These are phyloP conservation scores for Neonothopanus nambi DNA, from an alignment of 1,284 basidiomycete species.

Conservation along the genomic window DNA sequence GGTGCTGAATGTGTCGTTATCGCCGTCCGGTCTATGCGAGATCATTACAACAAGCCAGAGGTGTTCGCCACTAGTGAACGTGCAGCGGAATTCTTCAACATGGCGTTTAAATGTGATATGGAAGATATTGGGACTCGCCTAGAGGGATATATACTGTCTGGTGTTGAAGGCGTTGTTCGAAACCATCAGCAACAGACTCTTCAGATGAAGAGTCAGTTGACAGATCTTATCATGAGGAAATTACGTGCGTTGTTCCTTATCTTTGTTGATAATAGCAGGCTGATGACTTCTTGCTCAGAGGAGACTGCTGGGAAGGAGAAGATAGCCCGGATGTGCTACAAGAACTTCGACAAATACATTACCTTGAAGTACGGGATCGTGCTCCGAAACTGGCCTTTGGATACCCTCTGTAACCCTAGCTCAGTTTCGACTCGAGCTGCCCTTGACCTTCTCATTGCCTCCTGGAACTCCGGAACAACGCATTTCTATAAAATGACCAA, in stretches of 20 bases:
- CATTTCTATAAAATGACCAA: slow-evolving; percentile 10
- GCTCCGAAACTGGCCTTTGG: slow-evolving; percentile 26
- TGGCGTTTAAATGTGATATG: background rate
- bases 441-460: slow-evolving; percentile 18
- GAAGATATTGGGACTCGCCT: slow-evolving; percentile 8
- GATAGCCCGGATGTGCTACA: slow-evolving; percentile 15
- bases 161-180: slow-evolving; percentile 12
- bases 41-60: slow-evolving; percentile 7
- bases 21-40: background rate
- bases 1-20: slow-evolving; percentile 13
- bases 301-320: slow-evolving; percentile 17
- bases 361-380: slow-evolving; percentile 22
- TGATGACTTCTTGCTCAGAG: background rate
- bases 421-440: slow-evolving; percentile 19
- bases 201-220: slow-evolving; percentile 1
- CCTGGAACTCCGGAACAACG: slow-evolving; percentile 13
- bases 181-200: slow-evolving; percentile 1
- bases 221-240: slow-evolving; percentile 4
- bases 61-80: slow-evolving; percentile 9
- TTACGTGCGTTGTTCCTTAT: slow-evolving; percentile 6
- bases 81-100: slow-evolving; percentile 12
- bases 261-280: background rate
- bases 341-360: slow-evolving; percentile 22
- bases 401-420: slow-evolving; percentile 22
- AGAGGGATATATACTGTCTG: slow-evolving; percentile 15